Base-by-base conservation (phyloP, 2,329 filamentous ascomycete genomes). In the Blastomyces gilchristii region DNA sequence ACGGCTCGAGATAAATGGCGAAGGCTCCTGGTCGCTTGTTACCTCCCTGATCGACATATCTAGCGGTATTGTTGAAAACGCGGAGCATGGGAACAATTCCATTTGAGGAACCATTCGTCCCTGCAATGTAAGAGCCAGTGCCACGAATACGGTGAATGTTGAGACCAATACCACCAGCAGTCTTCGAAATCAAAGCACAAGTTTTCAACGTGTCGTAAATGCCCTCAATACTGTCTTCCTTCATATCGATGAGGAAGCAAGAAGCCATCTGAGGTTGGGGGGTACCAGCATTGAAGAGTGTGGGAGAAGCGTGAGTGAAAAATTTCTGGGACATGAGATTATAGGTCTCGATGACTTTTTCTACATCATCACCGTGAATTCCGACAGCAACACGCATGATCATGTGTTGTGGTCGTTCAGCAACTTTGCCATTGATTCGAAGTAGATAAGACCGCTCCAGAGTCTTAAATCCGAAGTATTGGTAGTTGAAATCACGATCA, bases 401-500 rank as follows among this genome's bases (percentile, higher is more conserved):
- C 91, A 99, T 94, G 81, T 99, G 94, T 79, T 99, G 94, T 54
- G 94, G 94, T 72, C 94, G 87, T 82, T 99, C 94, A 61, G 92
- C 93, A 74, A 97, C 91, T 80, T 97, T 96, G 75, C 91, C 92
- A 71, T 97, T 85, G 68, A 97, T 89, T 75, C 95, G 92, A 69
- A 99, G 87, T 61, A 99, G 87, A 74, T 99, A 99, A 73, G 94
- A 99, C 65, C 94, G 88, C 82, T 99, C 94, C 49, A 99, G 82
- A 8, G 94, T 99, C 85, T 99, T 99, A 87, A 99, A 99, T 68
- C 94, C 94, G 73, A 99, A 99, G 81, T 96, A 99, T 81, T 99
- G 94, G 82, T 99, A 99, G 85, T 97, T 97, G 85, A 99, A 99
- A 76, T 99, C 94, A 70, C 94, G 89, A 80, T 99, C 94, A 73